Conservation (phyloP, 305 asterid genomes). For the Rubia peregrina region DNA sequence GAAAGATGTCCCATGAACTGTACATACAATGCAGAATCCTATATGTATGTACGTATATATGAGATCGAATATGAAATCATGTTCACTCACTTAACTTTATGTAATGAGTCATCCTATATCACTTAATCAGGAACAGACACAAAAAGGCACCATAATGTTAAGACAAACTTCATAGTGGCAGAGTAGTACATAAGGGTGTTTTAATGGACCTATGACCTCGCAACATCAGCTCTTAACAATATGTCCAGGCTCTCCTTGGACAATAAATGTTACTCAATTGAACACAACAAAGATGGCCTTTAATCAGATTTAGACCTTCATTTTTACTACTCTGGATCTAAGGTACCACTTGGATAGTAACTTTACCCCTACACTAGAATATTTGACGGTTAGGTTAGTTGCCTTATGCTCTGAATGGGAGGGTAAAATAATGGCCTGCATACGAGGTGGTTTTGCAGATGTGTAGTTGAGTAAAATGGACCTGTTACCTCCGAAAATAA, state of each 20-base stretch:
- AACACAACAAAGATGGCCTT: background rate
- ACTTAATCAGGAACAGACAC: background rate
- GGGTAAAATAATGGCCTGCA: background rate
- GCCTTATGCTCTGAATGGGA: background rate
- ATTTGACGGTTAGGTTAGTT: background rate
- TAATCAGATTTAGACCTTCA: background rate
- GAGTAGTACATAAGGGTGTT: background rate
- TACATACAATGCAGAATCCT: background rate
- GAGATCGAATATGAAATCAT: background rate
- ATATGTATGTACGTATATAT: too few relatives aligned
- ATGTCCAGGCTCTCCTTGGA: background rate
- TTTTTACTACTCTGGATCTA: background rate
- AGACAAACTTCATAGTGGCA: background rate
- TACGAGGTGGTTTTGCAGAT: background rate
- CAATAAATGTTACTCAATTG: background rate
- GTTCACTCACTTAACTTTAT: too few relatives aligned
- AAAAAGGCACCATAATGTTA: background rate
- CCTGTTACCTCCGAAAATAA: constrained; percentile 76
- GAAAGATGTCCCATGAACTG: background rate
- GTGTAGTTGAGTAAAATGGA: background rate
- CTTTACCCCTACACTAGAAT: background rate
- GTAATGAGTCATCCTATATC: background rate
- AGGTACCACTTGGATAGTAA: background rate
- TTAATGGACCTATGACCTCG: background rate
- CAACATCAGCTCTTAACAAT: background rate